These are phyloP conservation scores for Lentinula detonsa DNA, from an alignment of 768 basidiomycete species.

Conservation along the genomic window DNA sequence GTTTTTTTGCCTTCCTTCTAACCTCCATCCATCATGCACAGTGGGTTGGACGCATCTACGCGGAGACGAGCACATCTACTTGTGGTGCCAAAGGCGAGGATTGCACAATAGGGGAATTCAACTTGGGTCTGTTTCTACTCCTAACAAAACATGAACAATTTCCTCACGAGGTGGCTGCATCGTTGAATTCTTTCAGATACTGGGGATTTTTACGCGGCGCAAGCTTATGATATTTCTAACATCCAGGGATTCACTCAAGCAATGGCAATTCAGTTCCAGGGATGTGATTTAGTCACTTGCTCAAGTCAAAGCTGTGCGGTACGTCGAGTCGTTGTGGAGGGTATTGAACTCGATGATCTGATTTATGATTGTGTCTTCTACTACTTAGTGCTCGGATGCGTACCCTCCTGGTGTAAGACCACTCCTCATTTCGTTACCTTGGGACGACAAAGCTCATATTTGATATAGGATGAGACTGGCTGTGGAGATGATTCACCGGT, in stretches of 20 bases:
- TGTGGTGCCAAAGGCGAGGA: slow-evolving; percentile 31
- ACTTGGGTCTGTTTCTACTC: slow-evolving; percentile 24
- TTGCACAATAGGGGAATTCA: slow-evolving; percentile 33
- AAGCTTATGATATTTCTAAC: slow-evolving; percentile 39
- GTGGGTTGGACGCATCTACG: slow-evolving; percentile 38
- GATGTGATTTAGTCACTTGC: slow-evolving; percentile 33
- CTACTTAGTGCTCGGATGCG: slow-evolving; percentile 5
- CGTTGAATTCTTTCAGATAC: slow-evolving; percentile 8
- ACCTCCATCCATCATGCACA: slow-evolving; percentile 4
- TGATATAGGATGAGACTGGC: slow-evolving; percentile 24
- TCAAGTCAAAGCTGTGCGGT: slow-evolving; percentile 28
- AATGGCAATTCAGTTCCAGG: slow-evolving; percentile 25
- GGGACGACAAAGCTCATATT: not conserved
- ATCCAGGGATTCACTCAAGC: slow-evolving; percentile 36
- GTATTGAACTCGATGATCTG: not conserved
- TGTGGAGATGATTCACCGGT: slow-evolving; percentile 34
- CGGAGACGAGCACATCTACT: slow-evolving; percentile 22
- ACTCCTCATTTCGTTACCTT: too few species aligned
- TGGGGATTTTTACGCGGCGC: slow-evolving; percentile 10
- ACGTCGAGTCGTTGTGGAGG: not conserved
- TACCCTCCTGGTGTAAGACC: slow-evolving; percentile 6
- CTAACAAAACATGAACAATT: not conserved
- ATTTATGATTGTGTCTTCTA: not conserved
- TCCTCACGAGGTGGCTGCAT: not conserved
- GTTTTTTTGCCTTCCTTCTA: not conserved